A percentile compares a stretch with the other conserved stretches of the same genome.
Conservation (phyloP, 2,329 filamentous ascomycete genomes). For the Fusarium sterilihyphosum region DNA sequence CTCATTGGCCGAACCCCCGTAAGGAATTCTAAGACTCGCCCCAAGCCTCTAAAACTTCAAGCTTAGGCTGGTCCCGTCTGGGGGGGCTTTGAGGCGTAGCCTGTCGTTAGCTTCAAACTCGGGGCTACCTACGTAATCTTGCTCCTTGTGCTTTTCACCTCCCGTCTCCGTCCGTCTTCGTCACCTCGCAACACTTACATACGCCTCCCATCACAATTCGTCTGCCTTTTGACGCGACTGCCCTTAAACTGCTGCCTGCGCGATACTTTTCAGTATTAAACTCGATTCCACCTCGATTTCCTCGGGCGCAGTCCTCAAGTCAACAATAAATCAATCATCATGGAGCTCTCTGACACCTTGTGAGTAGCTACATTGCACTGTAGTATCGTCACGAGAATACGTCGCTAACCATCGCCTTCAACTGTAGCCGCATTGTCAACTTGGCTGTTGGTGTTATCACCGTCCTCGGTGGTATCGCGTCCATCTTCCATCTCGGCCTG, state of each 20-base stretch:
- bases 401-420: constrained; percentile 50
- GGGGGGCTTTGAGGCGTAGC: constrained; percentile 1
- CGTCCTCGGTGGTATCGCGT: constrained; percentile 82
- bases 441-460: constrained; percentile 87
- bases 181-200: constrained; percentile 2
- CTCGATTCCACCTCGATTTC: constrained; percentile 15
- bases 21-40: background rate
- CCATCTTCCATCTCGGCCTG: constrained; percentile 72
- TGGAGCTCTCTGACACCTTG: constrained; percentile 96
- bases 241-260: constrained; percentile 40
- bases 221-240: constrained; percentile 32
- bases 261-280: constrained; percentile 19
- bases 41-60: background rate
- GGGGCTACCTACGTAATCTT: constrained; percentile 35
- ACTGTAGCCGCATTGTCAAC: constrained; percentile 88
- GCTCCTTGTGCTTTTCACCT: constrained; percentile 37
- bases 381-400: constrained; percentile 5
- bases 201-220: constrained; percentile 23
- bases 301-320: constrained; percentile 1
- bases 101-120: constrained; percentile 9
- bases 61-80: constrained; percentile 22
- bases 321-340: constrained; percentile 52
- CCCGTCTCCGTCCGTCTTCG: constrained; percentile 27
- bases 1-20: constrained; percentile 6
- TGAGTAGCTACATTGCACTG: constrained; percentile 57